Percentiles rank a stretch among this genome's conserved stretches.
Evolutionary conservation across 768 basidiomycete genomes (phyloP).

Genomic region (Termitomyces titanicus): DNA sequence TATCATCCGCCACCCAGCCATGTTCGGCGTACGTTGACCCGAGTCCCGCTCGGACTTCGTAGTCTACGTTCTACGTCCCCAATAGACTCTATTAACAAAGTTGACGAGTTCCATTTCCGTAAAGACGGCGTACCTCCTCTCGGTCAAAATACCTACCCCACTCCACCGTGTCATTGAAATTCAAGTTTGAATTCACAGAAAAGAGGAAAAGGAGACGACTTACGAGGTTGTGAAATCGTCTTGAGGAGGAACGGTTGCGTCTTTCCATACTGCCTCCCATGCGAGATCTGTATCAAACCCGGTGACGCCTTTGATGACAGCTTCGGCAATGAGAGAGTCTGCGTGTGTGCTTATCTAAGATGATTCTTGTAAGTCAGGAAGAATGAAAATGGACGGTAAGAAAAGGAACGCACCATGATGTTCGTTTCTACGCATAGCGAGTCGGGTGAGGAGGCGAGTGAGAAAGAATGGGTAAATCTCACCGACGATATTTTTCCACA

Average conservation of each 20-base stretch:
- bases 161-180: not conserved
- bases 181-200: not conserved
- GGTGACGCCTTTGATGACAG: conserved; percentile 59
- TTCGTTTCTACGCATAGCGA: conserved; percentile 55
- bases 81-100: not conserved
- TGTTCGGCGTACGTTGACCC: conserved; percentile 58
- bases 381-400: not conserved
- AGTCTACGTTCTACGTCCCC: conserved; percentile 54
- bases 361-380: not conserved
- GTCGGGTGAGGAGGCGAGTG: not conserved
- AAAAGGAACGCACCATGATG: conserved; percentile 56
- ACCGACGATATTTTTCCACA: conserved; percentile 88
- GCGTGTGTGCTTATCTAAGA: conserved; percentile 71
- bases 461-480: conserved; percentile 8
- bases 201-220: conserved; percentile 13
- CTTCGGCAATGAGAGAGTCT: conserved; percentile 74
- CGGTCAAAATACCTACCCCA: conserved; percentile 61
- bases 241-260: conserved; percentile 60
- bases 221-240: conserved; percentile 52
- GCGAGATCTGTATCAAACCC: conserved; percentile 63
- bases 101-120: too few species aligned
- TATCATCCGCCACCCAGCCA: conserved; percentile 77
- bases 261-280: conserved; percentile 74
- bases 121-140: conserved; percentile 46
- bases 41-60: conserved; percentile 79